Evolutionary conservation across 2,329 filamentous ascomycete species (phyloP).

Genomic region (Aspergillus sp.): DNA sequence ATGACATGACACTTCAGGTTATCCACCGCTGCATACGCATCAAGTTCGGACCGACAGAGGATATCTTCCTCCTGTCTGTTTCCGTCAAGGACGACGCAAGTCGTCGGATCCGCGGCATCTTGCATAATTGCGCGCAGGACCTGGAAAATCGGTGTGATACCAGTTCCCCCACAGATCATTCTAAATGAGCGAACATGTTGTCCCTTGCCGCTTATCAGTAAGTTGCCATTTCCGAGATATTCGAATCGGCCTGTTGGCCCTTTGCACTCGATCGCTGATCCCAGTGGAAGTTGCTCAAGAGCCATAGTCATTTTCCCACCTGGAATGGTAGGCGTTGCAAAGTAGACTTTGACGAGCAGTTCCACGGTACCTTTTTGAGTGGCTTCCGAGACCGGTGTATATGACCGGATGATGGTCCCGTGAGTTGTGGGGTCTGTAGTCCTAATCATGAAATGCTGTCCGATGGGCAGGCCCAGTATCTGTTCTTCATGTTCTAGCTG

Average conservation of each 20-base stretch:
- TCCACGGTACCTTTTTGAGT: conserved; percentile 57
- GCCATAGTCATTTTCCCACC: conserved; percentile 79
- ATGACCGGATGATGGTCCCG: conserved; percentile 72
- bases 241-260: conserved; percentile 80
- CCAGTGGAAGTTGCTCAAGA: conserved; percentile 63
- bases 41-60: conserved; percentile 66
- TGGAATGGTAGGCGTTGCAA: conserved; percentile 46
- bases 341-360: conserved; percentile 77
- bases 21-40: conserved; percentile 50
- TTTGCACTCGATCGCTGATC: conserved; percentile 72
- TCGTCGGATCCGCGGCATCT: conserved; percentile 55
- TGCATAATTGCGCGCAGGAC: conserved; percentile 66
- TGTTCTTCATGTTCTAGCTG: conserved; percentile 64
- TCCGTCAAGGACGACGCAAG: conserved; percentile 67
- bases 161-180: conserved; percentile 85
- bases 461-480: conserved; percentile 65
- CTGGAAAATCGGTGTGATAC: conserved; percentile 86
- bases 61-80: conserved; percentile 75
- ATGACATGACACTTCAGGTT: conserved; percentile 52
- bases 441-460: conserved; percentile 80
- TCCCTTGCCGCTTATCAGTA: conserved; percentile 50
- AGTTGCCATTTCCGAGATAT: conserved; percentile 61
- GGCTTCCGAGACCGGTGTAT: conserved; percentile 70
- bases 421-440: conserved; percentile 60
- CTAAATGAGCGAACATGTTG: conserved; percentile 59